Evolutionary conservation across 164 flowering plant species (phyloP), one percentile per base, ranked within the genome.

Genomic region (Chloranthus sessilifolius): DNA sequence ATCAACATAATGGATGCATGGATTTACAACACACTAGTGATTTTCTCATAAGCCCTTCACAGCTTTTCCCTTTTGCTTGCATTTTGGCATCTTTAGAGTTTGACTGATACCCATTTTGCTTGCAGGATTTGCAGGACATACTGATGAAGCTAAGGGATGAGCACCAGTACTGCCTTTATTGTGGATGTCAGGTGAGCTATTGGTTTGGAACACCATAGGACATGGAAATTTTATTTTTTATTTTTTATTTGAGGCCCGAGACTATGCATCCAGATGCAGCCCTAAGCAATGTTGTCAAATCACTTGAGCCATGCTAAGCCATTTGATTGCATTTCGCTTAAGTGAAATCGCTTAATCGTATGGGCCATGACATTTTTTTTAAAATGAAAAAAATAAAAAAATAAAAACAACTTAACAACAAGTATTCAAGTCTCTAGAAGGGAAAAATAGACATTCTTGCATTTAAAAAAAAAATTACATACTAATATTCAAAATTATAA

Each of bases 141-240:
- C 65, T 88, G 78, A 62, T 63, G 69, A 82, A 76, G 70, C 83
- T 92, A 55, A 79, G 95, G 63, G 80, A 82, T 50, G 84, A 86
- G 50, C 65, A 72, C 70, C 59, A 41, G 1, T 92, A 92, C 59
- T 92, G 99, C 74, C 92, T 82, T 52, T 92, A 84, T 63, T 89
- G 99, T 63, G 99, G 99, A 39, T 85, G 77, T 64, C 79, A 76
- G 95, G 99, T 88, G 41, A 60, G 77, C 45, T 9, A 8, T n/a
- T 3, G 1, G 33, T 45, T 2, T 31, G 3, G n/a, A 23, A 17
- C 12, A 27, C 27, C n/a, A n/a, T n/a, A n/a, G n/a, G n/a, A n/a
- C n/a, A n/a, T 49, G 24, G 27, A 15, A 2, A 2, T 20, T 12
- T 19, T 40, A 3, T 2, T 14, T 14, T 21, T 16, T 30, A 6